Conservation (phyloP, 495 filamentous ascomycete genomes). For the Penicillium dipodomyicola region DNA sequence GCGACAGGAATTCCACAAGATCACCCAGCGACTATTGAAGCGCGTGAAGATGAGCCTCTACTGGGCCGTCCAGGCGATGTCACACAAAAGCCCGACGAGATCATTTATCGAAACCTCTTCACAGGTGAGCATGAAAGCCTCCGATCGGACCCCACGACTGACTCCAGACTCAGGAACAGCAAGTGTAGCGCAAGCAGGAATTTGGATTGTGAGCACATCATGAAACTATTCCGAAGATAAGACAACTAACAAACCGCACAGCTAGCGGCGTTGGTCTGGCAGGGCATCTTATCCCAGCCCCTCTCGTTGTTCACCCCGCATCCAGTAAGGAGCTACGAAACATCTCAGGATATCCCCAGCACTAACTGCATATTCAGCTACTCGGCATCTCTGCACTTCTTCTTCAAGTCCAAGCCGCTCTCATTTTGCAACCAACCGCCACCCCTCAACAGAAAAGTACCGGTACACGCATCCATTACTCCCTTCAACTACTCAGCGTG, state of each 20-base stretch:
- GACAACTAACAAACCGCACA: constrained; percentile 34
- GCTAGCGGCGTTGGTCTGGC: constrained; percentile 72
- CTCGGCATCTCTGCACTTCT: constrained; percentile 74
- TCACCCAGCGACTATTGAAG: constrained; percentile 27
- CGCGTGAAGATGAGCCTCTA: constrained; percentile 69
- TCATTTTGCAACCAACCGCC: constrained; percentile 85
- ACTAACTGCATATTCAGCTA: constrained; percentile 42
- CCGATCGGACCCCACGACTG: background rate
- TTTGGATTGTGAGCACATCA: constrained; percentile 56
- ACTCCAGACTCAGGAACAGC: constrained; percentile 56
- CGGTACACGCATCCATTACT: constrained; percentile 68
- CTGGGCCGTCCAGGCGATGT: constrained; percentile 73
- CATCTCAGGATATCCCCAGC: background rate
- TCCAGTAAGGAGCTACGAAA: constrained; percentile 51
- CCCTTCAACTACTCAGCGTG: constrained; percentile 63
- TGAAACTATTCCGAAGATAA: background rate
- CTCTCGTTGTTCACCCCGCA: constrained; percentile 79
- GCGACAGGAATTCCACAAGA: constrained; percentile 45
- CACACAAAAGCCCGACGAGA: constrained; percentile 59
- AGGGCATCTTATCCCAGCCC: constrained; percentile 62
- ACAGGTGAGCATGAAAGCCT: constrained; percentile 55
- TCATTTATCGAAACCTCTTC: constrained; percentile 68
- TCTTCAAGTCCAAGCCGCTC: constrained; percentile 71
- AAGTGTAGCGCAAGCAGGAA: constrained; percentile 62
- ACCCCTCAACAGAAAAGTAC: constrained; percentile 67